Evolutionary conservation across 2,329 filamentous ascomycete species (phyloP).

Genomic region (Fusarium dimerum): DNA sequence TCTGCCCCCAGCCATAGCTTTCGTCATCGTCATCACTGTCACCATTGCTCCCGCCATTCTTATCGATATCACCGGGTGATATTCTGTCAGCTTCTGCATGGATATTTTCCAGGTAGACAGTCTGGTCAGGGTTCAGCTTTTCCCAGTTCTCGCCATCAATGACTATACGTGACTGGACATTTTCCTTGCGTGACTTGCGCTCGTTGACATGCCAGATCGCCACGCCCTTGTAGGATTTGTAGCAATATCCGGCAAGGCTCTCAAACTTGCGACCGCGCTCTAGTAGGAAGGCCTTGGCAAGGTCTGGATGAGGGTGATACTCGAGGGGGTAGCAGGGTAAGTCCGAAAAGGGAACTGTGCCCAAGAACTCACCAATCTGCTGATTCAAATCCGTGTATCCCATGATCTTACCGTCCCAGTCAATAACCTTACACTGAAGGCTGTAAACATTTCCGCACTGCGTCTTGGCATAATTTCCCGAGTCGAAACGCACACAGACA

Average conservation of each 20-base stretch:
- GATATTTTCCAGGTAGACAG: conserved; percentile 18
- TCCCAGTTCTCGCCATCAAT: conserved; percentile 35
- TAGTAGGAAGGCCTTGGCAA: conserved; percentile 35
- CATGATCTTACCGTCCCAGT: conserved; percentile 50
- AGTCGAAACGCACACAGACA: conserved; percentile 40
- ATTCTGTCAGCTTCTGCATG: neutral
- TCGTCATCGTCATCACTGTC: neutral
- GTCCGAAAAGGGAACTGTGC: conserved; percentile 45
- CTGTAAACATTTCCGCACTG: conserved; percentile 41
- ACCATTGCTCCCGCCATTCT: conserved; percentile 16
- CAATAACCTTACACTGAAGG: conserved; percentile 44
- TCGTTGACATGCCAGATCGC: conserved; percentile 33
- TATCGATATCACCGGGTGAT: neutral
- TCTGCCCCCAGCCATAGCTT: neutral
- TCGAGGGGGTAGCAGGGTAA: conserved; percentile 46
- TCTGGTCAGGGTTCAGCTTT: conserved; percentile 30
- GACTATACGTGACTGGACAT: conserved; percentile 33
- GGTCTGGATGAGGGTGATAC: conserved; percentile 43
- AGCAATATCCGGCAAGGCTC: conserved; percentile 46
- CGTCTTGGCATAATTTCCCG: conserved; percentile 39
- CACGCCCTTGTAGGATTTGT: conserved; percentile 46
- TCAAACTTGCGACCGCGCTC: conserved; percentile 48
- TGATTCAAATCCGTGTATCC: conserved; percentile 40
- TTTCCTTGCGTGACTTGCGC: conserved; percentile 27
- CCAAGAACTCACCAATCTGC: conserved; percentile 43